These are phyloP conservation scores for Xylaria digitata DNA, from an alignment of 2,329 filamentous ascomycete genomes.

Conservation along the genomic window DNA sequence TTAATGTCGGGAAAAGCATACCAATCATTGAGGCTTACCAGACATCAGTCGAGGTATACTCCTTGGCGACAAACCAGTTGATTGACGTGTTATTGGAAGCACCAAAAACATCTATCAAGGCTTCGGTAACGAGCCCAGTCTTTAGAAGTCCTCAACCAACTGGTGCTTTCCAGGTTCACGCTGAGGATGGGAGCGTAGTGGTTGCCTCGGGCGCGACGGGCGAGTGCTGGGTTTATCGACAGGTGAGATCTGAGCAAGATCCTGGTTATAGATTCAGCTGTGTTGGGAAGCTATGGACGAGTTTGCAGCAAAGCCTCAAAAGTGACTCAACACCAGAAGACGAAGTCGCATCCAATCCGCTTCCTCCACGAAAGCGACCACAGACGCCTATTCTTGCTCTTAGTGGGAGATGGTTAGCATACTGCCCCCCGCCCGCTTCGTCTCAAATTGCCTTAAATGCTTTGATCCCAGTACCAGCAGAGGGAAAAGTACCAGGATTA, in stretches of 20 bases:
- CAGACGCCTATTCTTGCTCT: constrained; percentile 76
- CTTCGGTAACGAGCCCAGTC: constrained; percentile 69
- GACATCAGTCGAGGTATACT: constrained; percentile 90
- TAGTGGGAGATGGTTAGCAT: constrained; percentile 79
- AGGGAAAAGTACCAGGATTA: constrained; percentile 67
- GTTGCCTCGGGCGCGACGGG: constrained; percentile 85
- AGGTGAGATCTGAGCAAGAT: constrained; percentile 58
- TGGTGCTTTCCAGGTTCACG: constrained; percentile 79
- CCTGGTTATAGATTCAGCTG: constrained; percentile 67
- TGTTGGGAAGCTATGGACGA: constrained; percentile 92
- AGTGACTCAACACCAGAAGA: constrained; percentile 61
- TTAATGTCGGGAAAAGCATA: constrained; percentile 50
- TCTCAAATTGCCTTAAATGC: constrained; percentile 77
- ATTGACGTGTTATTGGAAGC: constrained; percentile 80
- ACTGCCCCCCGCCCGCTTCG: constrained; percentile 78
- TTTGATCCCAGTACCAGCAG: constrained; percentile 66
- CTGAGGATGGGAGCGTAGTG: constrained; percentile 76
- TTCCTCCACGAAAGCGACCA: constrained; percentile 56
- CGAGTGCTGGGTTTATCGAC: constrained; percentile 83
- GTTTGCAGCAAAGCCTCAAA: constrained; percentile 72
- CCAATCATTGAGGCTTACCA: constrained; percentile 74
- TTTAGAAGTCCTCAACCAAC: constrained; percentile 76
- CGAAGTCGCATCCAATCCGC: constrained; percentile 54
- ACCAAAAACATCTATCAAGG: constrained; percentile 69
- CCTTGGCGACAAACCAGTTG: constrained; percentile 77